Evolutionary conservation across 257 asterid species (phyloP), one percentile per base, ranked within the genome.

Genomic region (Forsythia viridissima): DNA sequence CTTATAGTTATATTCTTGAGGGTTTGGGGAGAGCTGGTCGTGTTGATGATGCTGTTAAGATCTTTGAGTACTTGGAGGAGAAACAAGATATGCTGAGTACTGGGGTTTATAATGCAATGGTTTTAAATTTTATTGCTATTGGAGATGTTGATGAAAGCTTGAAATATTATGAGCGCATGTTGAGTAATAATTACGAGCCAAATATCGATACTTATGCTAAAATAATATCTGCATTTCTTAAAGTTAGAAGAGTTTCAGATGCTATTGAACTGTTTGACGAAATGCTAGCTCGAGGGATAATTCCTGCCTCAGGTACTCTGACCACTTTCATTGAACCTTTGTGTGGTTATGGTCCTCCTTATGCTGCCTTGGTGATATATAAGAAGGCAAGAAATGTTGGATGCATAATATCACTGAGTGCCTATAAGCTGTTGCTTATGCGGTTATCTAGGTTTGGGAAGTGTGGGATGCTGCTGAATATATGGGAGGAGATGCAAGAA

Each of bases 281-380:
- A 71, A 93, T 95, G 99, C 85, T 95, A 68, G 82, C 55, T 52
- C 89, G 83, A 40, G 96, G 95, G 57, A 61, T 93, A 9, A 70
- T 84, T 83, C 98, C 98, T 44, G 46, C 91, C 5, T 82, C 91
- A 1, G 98, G 99, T 63, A 84, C 80, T 18, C 76, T 93, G 70
- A 90, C 97, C 46, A 86, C 88, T 41, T 90, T 95, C 67, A 82
- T 93, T 21, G 88, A 83, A 72, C 92, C 92, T 61, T 71, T 94
- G 88, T 93, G 97, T 76, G 74, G 92, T 80, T 92, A 95, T 38
- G 99, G 99, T 48, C 99, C 97, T 36, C 99, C 99, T 46, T 89
- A 95, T 77, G 98, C 99, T 74, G 98, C 97, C 15, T 72, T 95
- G 85, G 80, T 88, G 91, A 83, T 95, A 55, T 92, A 95, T 69